Base-by-base conservation (phyloP, 192 early-diverging fungal genomes). In the Gonapodya prolifera region DNA sequence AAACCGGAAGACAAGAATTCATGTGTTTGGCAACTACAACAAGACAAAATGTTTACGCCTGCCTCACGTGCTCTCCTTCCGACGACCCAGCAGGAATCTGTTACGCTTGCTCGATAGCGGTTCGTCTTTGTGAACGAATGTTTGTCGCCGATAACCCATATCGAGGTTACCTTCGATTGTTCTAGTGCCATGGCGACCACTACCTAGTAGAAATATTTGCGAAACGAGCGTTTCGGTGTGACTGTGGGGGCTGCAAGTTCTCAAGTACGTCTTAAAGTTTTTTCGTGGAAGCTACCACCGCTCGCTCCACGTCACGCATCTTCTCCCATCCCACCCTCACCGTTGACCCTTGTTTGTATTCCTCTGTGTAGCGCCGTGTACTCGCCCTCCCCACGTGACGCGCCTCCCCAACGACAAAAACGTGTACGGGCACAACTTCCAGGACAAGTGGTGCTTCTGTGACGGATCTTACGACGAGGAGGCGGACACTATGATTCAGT, bases 1-100 rank as follows among this genome's bases (percentile, higher is more conserved):
- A 8, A n/a, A 8, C 13, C 45, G 13, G 45, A 16, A 8, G 13
- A 16, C 13, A 69, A 8, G 45, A 16, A 8, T n/a, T n/a, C 13
- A 69, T n/a, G 45, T 69, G 13, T n/a, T 8, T 69, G 45, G n/a
- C 45, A 69, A n/a, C 13, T 16, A 16, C 8, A 8, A n/a, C n/a
- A n/a, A 69, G 45, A n/a, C 45, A 69, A 69, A 69, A 69, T n/a
- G n/a, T 69, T n/a, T 69, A 69, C 45, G 45, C n/a, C 45, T 69
- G 45, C 45, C 45, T 16, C 8, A 69, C 45, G 13, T 69, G 45
- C 45, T 8, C 45, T n/a, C 8, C 8, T 8, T 8, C 8, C 45
- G 45, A n/a, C 45, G n/a, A n/a, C 45, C 45, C 45, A n/a, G 45
- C 45, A 8, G 45, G 45, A 69, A 69, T 69, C 45, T 69, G 45